These are phyloP conservation scores for Darksidea phi DNA, from an alignment of 495 filamentous ascomycete genomes.

Conservation along the genomic window DNA sequence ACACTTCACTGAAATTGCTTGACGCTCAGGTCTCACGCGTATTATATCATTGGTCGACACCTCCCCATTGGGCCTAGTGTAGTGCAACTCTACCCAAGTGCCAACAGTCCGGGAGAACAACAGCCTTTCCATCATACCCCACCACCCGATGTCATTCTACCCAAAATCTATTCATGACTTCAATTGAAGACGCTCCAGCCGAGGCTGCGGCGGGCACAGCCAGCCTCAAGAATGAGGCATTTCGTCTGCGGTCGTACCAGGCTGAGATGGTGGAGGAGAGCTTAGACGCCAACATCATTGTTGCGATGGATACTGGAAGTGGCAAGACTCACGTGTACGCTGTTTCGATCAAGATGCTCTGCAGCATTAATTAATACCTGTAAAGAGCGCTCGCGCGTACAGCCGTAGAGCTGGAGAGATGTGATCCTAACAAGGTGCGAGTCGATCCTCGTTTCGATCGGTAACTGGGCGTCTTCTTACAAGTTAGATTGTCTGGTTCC, in stretches of 20 bases:
- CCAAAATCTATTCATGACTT: background rate
- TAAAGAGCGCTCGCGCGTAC: conserved; percentile 77
- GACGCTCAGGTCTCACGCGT: too few relatives aligned
- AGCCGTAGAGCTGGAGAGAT: conserved; percentile 66
- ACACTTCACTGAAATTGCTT: too few relatives aligned
- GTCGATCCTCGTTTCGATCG: background rate
- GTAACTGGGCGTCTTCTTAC: conserved; percentile 1
- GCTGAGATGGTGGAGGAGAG: conserved; percentile 87
- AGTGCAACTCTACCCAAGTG: too few relatives aligned
- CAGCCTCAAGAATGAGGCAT: conserved; percentile 2
- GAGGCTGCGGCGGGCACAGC: background rate
- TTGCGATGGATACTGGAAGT: conserved; percentile 89
- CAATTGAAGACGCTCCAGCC: background rate
- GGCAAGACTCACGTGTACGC: conserved; percentile 87
- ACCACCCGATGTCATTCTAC: too few relatives aligned
- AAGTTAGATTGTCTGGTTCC: conserved; percentile 77
- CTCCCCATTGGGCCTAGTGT: too few relatives aligned
- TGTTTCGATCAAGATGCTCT: conserved; percentile 6
- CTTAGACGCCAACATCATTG: conserved; percentile 75
- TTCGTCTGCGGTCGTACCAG: conserved; percentile 71
- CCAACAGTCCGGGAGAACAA: too few relatives aligned
- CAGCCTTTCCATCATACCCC: too few relatives aligned
- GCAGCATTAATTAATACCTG: background rate
- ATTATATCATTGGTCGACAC: too few relatives aligned
- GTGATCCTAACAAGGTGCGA: conserved; percentile 58